Percentiles rank a stretch among this genome's conserved stretches.
Evolutionary conservation across 495 filamentous ascomycete species (phyloP).

Genomic region (Daldinia decipiens): DNA sequence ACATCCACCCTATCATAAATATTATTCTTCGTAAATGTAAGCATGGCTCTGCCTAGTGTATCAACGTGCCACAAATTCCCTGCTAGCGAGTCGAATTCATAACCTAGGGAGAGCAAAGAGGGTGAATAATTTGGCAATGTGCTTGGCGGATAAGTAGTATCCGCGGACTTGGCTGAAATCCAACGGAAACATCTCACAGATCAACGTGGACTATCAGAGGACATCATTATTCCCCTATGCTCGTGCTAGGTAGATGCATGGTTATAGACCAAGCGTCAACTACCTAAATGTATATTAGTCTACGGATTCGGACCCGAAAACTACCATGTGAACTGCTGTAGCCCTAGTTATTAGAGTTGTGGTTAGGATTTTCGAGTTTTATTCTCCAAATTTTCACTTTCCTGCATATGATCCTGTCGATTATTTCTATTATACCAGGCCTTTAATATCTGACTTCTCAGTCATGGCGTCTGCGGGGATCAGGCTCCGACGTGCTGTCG

Average conservation of each 20-base stretch:
- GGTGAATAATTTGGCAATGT: too few relatives aligned
- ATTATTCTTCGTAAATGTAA: too few relatives aligned
- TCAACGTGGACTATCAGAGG: not conserved
- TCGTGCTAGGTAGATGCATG: not conserved
- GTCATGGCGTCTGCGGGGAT: slow-evolving; percentile 8
- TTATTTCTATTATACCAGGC: not conserved
- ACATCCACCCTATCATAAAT: too few relatives aligned
- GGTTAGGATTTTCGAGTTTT: not conserved
- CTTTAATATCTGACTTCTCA: not conserved
- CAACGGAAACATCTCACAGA: not conserved
- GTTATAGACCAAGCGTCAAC: not conserved
- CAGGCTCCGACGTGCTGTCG: slow-evolving; percentile 12
- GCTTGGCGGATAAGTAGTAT: not conserved
- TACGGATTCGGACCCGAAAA: too few relatives aligned
- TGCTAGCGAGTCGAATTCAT: too few relatives aligned
- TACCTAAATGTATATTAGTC: too few relatives aligned
- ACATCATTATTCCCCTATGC: not conserved
- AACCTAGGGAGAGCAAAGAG: too few relatives aligned
- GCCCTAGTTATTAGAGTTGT: not conserved
- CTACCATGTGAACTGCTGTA: too few relatives aligned
- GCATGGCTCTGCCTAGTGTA: too few relatives aligned
- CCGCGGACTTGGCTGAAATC: not conserved
- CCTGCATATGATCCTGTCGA: not conserved
- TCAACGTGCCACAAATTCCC: too few relatives aligned
- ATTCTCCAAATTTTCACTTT: not conserved